These are phyloP conservation scores for Leucosporidium creatinivorum DNA, from an alignment of 768 basidiomycete genomes.

Conservation along the genomic window DNA sequence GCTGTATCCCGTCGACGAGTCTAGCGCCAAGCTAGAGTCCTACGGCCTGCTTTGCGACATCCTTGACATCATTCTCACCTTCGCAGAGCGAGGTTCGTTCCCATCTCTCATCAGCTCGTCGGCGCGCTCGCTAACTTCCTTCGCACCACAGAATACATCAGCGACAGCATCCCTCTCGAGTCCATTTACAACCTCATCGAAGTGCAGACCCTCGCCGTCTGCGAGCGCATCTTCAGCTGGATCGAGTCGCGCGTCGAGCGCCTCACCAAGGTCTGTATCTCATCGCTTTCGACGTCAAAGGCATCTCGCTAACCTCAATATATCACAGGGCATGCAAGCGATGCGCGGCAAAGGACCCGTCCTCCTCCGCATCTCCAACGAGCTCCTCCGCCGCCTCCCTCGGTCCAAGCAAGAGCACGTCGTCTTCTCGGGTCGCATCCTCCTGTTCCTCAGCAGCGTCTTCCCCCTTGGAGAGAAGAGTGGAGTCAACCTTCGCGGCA, in stretches of 20 bases:
- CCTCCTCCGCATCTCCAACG: constrained; percentile 76
- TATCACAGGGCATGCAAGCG: constrained; percentile 58
- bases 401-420: constrained; percentile 71
- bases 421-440: constrained; percentile 82
- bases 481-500: constrained; percentile 79
- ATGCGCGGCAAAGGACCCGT: constrained; percentile 82
- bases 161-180: constrained; percentile 61
- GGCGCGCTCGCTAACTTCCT: constrained; percentile 3
- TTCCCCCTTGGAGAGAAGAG: constrained; percentile 83
- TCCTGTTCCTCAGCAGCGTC: constrained; percentile 74
- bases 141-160: constrained; percentile 58
- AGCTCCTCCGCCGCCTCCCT: constrained; percentile 65
- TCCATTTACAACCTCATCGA: constrained; percentile 52
- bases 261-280: constrained; percentile 48
- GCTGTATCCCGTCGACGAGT: background rate
- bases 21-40: background rate
- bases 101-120: background rate
- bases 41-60: constrained; percentile 46
- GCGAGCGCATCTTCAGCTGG: constrained; percentile 82
- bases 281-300: background rate
- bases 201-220: constrained; percentile 73
- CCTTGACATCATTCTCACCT: constrained; percentile 66
- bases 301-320: background rate
- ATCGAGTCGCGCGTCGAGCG: constrained; percentile 64
- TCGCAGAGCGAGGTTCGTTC: constrained; percentile 65